These are phyloP conservation scores for Eucalyptus pumila DNA, from an alignment of 345 rosid genomes.

Conservation along the genomic window DNA sequence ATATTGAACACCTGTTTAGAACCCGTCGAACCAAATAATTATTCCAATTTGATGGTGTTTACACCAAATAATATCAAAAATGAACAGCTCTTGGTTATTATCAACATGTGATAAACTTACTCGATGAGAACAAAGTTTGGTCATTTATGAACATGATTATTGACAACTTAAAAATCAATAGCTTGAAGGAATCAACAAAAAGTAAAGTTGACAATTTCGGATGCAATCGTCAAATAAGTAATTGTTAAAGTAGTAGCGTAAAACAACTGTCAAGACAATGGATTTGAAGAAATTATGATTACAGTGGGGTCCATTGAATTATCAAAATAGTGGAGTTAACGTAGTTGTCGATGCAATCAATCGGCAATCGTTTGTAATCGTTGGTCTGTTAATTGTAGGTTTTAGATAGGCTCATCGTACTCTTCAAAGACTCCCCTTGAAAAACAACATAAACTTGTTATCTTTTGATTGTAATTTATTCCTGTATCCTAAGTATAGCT, in stretches of 20 bases:
- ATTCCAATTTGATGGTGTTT: neutral
- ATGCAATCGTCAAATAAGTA: too few relatives aligned
- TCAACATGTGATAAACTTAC: neutral
- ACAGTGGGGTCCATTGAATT: neutral
- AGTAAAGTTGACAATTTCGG: neutral
- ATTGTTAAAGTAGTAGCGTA: accelerated
- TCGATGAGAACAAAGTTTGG: neutral
- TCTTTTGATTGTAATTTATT: neutral
- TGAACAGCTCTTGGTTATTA: neutral
- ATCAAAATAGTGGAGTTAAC: neutral
- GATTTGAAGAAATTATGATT: neutral
- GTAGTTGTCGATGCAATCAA: neutral
- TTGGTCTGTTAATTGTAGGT: neutral
- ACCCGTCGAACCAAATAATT: neutral
- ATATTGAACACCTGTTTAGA: neutral
- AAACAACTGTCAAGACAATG: neutral
- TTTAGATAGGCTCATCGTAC: neutral
- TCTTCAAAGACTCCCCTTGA: neutral
- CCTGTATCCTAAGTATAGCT: neutral
- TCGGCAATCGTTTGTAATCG: neutral
- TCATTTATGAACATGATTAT: neutral
- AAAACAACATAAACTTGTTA: neutral
- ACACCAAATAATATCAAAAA: neutral
- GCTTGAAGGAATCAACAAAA: neutral
- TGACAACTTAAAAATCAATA: neutral